Evolutionary conservation across 139 green algal genomes (phyloP).

Genomic region (Chlamydomonas sp.): DNA sequence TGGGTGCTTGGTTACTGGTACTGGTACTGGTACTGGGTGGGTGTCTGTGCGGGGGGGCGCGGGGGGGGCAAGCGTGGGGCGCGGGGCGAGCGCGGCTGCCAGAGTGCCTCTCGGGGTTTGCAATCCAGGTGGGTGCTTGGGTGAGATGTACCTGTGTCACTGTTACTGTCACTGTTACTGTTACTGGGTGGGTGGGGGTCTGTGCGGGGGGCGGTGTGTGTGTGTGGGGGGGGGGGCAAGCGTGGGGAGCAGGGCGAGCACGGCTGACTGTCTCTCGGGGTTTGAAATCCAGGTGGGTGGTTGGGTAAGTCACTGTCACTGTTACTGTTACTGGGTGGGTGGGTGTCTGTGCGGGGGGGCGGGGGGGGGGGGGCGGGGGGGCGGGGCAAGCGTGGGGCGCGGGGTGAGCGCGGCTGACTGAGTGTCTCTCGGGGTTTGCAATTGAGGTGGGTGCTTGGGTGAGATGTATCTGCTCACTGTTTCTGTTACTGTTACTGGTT

Average conservation of each 20-base stretch:
- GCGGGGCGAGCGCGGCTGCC: neutral
- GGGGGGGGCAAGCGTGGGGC: neutral
- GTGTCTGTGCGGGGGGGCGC: neutral
- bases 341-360: too few relatives aligned
- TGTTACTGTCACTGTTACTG: neutral
- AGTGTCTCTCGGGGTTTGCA: too few relatives aligned
- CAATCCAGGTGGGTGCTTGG: neutral
- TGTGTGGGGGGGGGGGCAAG: too few relatives aligned
- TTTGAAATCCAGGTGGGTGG: slow-evolving; percentile 11
- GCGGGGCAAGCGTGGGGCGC: neutral
- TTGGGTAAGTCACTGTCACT: neutral
- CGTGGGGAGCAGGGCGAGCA: too few relatives aligned
- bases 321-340: neutral
- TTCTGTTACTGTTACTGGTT: neutral
- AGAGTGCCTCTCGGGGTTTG: too few relatives aligned
- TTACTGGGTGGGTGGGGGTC: too few relatives aligned
- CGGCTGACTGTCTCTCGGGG: neutral
- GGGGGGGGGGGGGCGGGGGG: too few relatives aligned
- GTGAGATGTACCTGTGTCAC: neutral
- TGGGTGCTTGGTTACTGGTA: neutral
- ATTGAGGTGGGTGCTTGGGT: neutral
- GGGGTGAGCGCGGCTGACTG: neutral
- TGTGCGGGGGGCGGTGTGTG: too few relatives aligned
- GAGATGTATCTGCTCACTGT: neutral
- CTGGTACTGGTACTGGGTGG: neutral